Evolutionary conservation across 2,329 filamentous ascomycete genomes (phyloP).

Genomic region (Neurospora sp.): DNA sequence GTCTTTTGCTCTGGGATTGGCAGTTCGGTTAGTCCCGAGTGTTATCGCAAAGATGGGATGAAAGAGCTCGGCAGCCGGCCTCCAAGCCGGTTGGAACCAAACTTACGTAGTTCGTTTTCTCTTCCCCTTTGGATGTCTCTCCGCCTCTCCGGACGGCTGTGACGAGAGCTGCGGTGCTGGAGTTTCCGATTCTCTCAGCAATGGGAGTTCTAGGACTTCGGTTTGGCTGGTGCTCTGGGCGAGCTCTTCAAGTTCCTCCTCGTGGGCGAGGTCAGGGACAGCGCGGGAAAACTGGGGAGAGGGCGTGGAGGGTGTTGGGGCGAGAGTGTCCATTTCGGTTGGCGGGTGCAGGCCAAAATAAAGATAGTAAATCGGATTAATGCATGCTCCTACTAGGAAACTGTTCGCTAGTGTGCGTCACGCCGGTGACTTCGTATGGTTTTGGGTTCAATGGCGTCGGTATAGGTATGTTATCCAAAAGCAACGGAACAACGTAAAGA

Average conservation of each 20-base stretch:
- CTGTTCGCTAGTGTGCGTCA: not conserved
- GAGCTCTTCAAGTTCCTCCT: not conserved
- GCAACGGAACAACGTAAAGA: not conserved
- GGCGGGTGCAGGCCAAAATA: not conserved
- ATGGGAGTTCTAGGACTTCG: not conserved
- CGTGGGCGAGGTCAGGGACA: not conserved
- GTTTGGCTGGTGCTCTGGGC: not conserved
- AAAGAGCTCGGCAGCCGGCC: slow-evolving; percentile 1
- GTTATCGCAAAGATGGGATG: not conserved
- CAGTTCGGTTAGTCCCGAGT: not conserved
- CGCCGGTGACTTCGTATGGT: not conserved
- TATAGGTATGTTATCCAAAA: not conserved
- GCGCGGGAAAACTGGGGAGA: slow-evolving; percentile 1
- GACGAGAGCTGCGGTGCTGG: slow-evolving; percentile 4
- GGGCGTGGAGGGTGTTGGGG: slow-evolving; percentile 4
- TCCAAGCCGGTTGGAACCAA: not conserved
- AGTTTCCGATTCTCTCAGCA: not conserved
- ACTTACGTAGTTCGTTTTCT: slow-evolving; percentile 55
- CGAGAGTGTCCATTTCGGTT: slow-evolving; percentile 10
- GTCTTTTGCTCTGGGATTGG: slow-evolving; percentile 60
- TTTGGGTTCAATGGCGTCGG: not conserved
- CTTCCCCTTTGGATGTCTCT: slow-evolving; percentile 47
- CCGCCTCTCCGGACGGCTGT: slow-evolving; percentile 8
- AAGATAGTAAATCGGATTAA: not conserved
- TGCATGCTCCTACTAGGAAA: slow-evolving; percentile 2